Base-by-base conservation (phyloP, 1,284 basidiomycete species). In the Irpex sp. region DNA sequence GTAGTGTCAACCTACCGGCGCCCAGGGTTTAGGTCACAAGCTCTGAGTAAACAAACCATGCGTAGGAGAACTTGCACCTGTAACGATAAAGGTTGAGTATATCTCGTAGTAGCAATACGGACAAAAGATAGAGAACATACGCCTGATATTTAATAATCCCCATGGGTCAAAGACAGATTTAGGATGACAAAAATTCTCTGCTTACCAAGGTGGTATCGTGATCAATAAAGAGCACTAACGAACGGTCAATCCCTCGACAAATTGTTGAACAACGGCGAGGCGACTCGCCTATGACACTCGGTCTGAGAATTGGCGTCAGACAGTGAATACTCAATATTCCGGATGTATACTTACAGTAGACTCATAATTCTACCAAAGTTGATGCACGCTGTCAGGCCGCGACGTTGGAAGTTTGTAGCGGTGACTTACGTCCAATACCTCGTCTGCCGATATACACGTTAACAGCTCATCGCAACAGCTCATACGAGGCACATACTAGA, bases 1-100 rank as follows among this genome's bases (percentile, higher is more conserved):
- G 34, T 13, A 17, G 17, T n/a, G 13, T 48, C 17, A 13, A 37
- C 13, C 56, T 52, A 15, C 31, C 34, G 19, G 54, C 26, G 58
- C 64, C 19, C 6, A 57, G 58, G 2, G 57, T 58, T n/a, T 65
- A 61, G 15, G 61, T 59, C 2, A 65, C 8, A 9, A 65, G 36
- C 21, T 61, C 59, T 5, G 60, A 17, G n/a, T 47, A 65, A 3
- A 60, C 62, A 47, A 65, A 65, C 64, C 64, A 65, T 11, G 13
- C 37, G 49, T 60, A 62, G 21, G 56, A 59, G 47, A 65, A 59
- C 15, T 13, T 38, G 60, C 63, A 64, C n/a, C 62, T 63, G 47
- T 17, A 21, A n/a, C 7, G 5, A 49, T 17, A 1, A 38, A 34
- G 17, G 44, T 44, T 51, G 26, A 44, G 21, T 17, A 47, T 17